Evolutionary conservation across 208 protist species (phyloP).

Genomic region (Herpetomonas samuelpessoai): DNA sequence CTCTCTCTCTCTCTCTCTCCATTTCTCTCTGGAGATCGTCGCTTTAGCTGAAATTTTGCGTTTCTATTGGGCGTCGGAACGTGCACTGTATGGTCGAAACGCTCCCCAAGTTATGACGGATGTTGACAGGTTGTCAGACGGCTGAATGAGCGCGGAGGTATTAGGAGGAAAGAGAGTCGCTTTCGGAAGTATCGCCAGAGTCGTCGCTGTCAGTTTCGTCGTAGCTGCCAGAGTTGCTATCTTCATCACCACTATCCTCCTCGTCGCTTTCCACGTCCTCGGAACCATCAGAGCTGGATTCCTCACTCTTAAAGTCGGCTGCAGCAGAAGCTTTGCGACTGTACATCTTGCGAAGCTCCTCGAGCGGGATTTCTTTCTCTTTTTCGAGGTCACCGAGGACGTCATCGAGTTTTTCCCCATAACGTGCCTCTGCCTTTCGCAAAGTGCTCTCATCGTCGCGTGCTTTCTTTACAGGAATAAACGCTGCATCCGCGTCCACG

Average conservation of each 20-base stretch:
- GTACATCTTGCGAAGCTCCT: constrained; percentile 78
- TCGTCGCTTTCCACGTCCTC: constrained; percentile 28
- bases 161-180: no score
- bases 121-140: no score
- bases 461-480: constrained; percentile 66
- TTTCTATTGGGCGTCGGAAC: no score
- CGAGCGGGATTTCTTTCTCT: constrained; percentile 80
- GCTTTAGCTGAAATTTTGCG: no score
- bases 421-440: constrained; percentile 56
- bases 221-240: constrained; percentile 9
- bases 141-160: no score
- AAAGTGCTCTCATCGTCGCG: constrained; percentile 85
- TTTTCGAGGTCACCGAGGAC: constrained; percentile 72
- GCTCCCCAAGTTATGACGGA: no score
- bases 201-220: background rate
- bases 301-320: constrained; percentile 3
- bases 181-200: no score
- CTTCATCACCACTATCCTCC: constrained; percentile 14
- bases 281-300: background rate
- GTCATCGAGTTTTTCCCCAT: constrained; percentile 58
- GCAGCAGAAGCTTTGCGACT: constrained; percentile 10
- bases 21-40: no score
- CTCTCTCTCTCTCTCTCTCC: no score
- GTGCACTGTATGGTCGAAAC: no score
- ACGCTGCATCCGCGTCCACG: constrained; percentile 70